Evolutionary conservation across 2,329 filamentous ascomycete genomes (phyloP).

Genomic region (Diaporthe caulivora): DNA sequence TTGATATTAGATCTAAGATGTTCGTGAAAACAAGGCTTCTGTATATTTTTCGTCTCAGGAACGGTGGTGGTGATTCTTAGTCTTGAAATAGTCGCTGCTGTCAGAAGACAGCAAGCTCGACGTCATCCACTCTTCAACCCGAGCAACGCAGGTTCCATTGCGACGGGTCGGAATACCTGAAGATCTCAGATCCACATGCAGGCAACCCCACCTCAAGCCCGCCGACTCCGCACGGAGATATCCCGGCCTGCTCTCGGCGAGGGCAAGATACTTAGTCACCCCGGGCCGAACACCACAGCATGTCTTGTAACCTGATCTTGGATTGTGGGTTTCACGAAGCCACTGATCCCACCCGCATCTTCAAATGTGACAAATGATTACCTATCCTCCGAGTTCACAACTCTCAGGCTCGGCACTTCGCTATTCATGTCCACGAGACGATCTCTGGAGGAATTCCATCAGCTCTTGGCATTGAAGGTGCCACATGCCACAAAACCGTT

Average conservation of each 20-base stretch:
- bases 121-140: constrained; percentile 15
- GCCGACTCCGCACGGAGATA: constrained; percentile 30
- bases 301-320: background rate
- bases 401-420: background rate
- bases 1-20: background rate
- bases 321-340: background rate
- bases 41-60: background rate
- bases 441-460: background rate
- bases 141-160: constrained; percentile 1
- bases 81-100: constrained; percentile 15
- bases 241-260: constrained; percentile 24
- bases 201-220: background rate
- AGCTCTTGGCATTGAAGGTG: background rate
- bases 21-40: background rate
- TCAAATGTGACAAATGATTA: constrained; percentile 17
- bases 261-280: background rate
- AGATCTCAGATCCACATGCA: constrained; percentile 17
- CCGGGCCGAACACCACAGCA: background rate
- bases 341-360: background rate
- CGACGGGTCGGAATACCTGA: constrained; percentile 15
- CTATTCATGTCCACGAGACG: too few species aligned
- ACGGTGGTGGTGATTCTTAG: background rate
- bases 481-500: too few species aligned
- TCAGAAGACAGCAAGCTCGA: constrained; percentile 14
- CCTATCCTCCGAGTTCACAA: background rate